Percentiles rank a stretch among this genome's conserved stretches.
Evolutionary conservation across 768 basidiomycete species (phyloP).

Genomic region (Macrolepiota fuliginosa): DNA sequence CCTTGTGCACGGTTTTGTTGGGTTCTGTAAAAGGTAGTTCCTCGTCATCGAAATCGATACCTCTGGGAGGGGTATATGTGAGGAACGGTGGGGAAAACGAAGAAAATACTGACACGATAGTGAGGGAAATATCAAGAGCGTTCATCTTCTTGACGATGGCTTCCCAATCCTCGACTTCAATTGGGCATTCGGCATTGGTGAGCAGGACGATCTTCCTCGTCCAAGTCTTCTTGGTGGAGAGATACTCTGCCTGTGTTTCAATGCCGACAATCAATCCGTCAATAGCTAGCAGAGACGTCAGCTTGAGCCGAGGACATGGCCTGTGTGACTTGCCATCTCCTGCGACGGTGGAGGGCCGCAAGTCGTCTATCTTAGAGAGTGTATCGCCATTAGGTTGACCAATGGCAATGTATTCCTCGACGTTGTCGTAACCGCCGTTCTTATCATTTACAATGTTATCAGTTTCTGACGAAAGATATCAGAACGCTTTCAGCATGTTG

Average conservation of each 20-base stretch:
- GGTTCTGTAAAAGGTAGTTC: constrained; percentile 60
- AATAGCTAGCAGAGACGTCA: constrained; percentile 50
- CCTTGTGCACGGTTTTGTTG: constrained; percentile 74
- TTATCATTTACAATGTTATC: constrained; percentile 59
- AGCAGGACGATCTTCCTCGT: constrained; percentile 79
- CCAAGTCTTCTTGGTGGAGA: constrained; percentile 77
- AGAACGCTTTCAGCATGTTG: neutral
- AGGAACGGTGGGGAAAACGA: neutral
- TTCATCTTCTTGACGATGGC: constrained; percentile 65
- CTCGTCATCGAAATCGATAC: constrained; percentile 84
- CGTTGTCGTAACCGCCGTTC: constrained; percentile 71
- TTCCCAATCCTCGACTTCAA: constrained; percentile 78
- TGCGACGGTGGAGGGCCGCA: constrained; percentile 50
- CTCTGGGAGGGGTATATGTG: constrained; percentile 42
- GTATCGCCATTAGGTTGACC: constrained; percentile 63
- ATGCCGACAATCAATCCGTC: constrained; percentile 87
- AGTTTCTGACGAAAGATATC: constrained; percentile 43
- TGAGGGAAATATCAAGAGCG: constrained; percentile 50
- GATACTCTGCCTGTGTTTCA: constrained; percentile 70
- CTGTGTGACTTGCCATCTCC: constrained; percentile 61
- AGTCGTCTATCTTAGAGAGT: constrained; percentile 60
- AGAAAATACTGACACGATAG: constrained; percentile 58
- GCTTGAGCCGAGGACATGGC: neutral
- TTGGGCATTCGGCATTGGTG: constrained; percentile 80
- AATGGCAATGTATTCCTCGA: constrained; percentile 69